Conservation (phyloP, 2,329 filamentous ascomycete genomes). For the Drechslerella stenobrocha region DNA sequence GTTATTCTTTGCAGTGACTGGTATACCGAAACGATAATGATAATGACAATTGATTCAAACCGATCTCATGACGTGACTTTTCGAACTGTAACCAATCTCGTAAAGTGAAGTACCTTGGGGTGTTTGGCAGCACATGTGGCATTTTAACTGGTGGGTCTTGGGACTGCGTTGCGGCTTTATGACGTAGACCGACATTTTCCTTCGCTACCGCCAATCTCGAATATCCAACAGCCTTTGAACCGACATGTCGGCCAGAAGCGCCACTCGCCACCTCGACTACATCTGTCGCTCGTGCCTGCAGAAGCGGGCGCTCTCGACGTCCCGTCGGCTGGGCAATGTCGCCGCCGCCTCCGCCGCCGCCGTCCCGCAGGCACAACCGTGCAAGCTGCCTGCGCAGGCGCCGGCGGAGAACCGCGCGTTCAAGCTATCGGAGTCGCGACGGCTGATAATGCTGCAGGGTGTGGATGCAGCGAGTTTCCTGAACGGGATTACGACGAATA, state of each 20-base stretch:
- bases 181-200: neutral
- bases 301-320: slow-evolving; percentile 31
- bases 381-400: slow-evolving; percentile 17
- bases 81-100: no score
- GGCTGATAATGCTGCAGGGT: slow-evolving; percentile 77
- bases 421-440: slow-evolving; percentile 68
- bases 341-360: neutral
- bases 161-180: slow-evolving; percentile 22
- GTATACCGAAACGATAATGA: no score
- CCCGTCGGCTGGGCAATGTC: slow-evolving; percentile 14
- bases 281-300: slow-evolving; percentile 42
- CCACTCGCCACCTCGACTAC: slow-evolving; percentile 21
- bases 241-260: slow-evolving; percentile 25
- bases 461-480: slow-evolving; percentile 80
- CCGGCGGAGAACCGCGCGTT: slow-evolving; percentile 57
- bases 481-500: slow-evolving; percentile 81
- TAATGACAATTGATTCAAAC: no score
- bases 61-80: no score
- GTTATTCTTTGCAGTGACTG: no score
- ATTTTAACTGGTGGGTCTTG: slow-evolving; percentile 48
- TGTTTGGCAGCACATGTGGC: slow-evolving; percentile 20
- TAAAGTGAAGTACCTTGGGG: no score
- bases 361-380: slow-evolving; percentile 10
- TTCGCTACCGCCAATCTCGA: slow-evolving; percentile 2
- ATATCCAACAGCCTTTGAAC: neutral